phyloP scores from a whole-genome alignment of 2,329 filamentous ascomycete genomes.

The Neofusicoccum umdonicola region DNA sequence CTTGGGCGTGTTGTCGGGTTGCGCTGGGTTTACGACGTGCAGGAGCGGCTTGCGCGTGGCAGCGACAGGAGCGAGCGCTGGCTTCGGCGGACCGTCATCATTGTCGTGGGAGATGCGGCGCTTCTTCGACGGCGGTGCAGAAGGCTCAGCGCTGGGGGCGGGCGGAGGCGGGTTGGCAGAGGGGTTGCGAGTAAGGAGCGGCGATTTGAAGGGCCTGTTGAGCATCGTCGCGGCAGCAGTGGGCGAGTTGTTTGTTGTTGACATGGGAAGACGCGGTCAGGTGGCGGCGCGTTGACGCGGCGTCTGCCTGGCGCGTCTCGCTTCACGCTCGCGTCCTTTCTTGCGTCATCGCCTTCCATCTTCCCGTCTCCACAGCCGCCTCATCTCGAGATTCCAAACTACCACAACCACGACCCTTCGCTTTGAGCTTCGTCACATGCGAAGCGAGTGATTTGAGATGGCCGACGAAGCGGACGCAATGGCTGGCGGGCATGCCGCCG shows the following conservation, averaged over 20 bases:
- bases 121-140: conserved; percentile 42
- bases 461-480: neutral
- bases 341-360: neutral
- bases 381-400: neutral
- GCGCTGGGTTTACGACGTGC: conserved; percentile 25
- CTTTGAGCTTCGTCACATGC: too few relatives aligned
- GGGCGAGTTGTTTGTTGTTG: neutral
- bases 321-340: neutral
- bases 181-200: conserved; percentile 28
- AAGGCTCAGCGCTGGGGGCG: conserved; percentile 21
- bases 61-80: conserved; percentile 16
- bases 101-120: conserved; percentile 38
- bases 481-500: neutral
- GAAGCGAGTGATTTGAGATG: neutral
- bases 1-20: conserved; percentile 20
- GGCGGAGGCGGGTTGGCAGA: conserved; percentile 16
- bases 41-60: conserved; percentile 29
- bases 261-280: neutral
- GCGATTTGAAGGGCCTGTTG: conserved; percentile 36
- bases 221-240: conserved; percentile 17
- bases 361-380: neutral
- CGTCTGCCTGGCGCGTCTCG: neutral
- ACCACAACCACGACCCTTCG: neutral
- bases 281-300: neutral
- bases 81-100: conserved; percentile 23